Evolutionary conservation across 805 yeast species (phyloP).

Genomic region (Candida cerambycidarum): DNA sequence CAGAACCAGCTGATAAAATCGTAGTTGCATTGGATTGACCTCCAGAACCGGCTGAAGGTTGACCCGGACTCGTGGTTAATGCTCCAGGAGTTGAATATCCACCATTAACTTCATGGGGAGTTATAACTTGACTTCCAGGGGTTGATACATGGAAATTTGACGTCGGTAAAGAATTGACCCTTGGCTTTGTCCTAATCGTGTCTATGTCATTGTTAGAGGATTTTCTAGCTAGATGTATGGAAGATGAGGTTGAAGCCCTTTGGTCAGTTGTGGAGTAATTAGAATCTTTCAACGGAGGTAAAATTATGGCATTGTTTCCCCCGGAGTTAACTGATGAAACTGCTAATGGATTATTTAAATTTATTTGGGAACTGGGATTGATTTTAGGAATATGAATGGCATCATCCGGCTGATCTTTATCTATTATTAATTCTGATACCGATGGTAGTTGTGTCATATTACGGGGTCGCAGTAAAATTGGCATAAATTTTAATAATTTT

Average conservation of each 20-base stretch:
- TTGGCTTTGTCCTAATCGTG: neutral
- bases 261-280: conserved; percentile 13
- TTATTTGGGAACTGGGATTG: neutral
- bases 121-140: neutral
- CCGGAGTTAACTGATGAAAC: neutral
- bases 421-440: conserved; percentile 13
- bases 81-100: neutral
- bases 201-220: conserved; percentile 3
- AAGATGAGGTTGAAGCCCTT: conserved; percentile 10
- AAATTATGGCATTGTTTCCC: neutral
- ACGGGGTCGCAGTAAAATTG: neutral
- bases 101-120: neutral
- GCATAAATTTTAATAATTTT: neutral
- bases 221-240: conserved; percentile 4
- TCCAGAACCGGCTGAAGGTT: conserved; percentile 5
- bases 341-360: neutral
- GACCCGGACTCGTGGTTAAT: neutral
- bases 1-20: no score
- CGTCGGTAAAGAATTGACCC: conserved; percentile 6
- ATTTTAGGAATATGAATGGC: conserved; percentile 1
- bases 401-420: neutral
- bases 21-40: no score
- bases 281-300: conserved; percentile 6
- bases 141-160: neutral
- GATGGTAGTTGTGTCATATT: conserved; percentile 16